Base-by-base conservation (phyloP, 2,329 filamentous ascomycete species). In the Clathrospora elynae region DNA sequence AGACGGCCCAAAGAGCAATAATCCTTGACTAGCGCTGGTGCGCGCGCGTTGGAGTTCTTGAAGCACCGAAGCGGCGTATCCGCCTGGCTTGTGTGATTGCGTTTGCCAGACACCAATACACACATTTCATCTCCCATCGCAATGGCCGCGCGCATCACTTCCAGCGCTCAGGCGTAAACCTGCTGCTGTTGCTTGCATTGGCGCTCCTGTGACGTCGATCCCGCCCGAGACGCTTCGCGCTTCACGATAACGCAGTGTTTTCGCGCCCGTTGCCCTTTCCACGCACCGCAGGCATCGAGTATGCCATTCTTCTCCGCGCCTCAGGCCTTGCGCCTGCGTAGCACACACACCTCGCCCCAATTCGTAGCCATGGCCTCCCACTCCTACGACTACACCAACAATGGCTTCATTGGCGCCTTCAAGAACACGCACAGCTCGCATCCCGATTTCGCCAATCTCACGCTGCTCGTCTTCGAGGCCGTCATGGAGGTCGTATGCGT, bases 401-500 rank as follows among this genome's bases (percentile, higher is more conserved):
- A 50, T 48, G 51, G 51, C 46, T 45, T 53, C 43, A 46, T 63
- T 49, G 47, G 55, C 18, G 61, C 54, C 41, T 57, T 68, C 61
- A 66, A 64, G 51, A 65, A 61, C 46, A 59, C 59, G 50, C 72
- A 74, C 51, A 61, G 63, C 28, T 67, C 68, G 36, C 85, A 89
- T 53, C 85, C 86, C 10, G 78, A 86, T 37, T 77, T 90, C 51
- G 76, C 75, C 43, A 80, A 90, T 59, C 78, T 96, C 19, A 79
- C 84, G 25, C 77, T 95, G 17, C 84, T 96, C 46, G 91, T 97
- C 57, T 96, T 96, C 63, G 91, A 95, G 73, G 93, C 93, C 8
- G 91, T 96, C 18, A 78, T 96, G 63, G 90, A 96, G 67, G 92
- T 97, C 16, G 87, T 99, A 35, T 97, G 91, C 67, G 91, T 99